Evolutionary conservation across 495 filamentous ascomycete genomes (phyloP).

Genomic region (Penicillium subrubescens): DNA sequence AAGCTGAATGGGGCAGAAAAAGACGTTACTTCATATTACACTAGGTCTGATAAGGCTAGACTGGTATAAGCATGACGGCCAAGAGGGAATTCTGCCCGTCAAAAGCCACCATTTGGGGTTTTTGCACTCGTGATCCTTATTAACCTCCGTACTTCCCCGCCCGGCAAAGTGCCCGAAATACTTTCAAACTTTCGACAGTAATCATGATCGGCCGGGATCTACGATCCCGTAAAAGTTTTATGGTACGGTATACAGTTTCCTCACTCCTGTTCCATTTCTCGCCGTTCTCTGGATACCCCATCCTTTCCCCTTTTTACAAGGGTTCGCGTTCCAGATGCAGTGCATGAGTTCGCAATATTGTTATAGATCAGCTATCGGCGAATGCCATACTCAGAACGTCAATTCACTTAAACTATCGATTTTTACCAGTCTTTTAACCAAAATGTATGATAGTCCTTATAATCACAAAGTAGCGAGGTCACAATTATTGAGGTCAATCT

Average conservation of each 20-base stretch:
- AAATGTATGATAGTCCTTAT: conserved; percentile 1
- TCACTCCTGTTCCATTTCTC: not conserved
- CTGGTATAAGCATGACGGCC: too few relatives aligned
- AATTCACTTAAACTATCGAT: not conserved
- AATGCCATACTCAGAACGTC: conserved; percentile 6
- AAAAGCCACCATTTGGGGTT: too few relatives aligned
- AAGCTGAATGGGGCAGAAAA: too few relatives aligned
- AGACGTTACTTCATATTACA: too few relatives aligned
- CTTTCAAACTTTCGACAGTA: not conserved
- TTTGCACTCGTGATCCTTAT: too few relatives aligned
- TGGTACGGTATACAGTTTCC: conserved; percentile 1
- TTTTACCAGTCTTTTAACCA: not conserved
- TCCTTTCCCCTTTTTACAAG: conserved; percentile 1
- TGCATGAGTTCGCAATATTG: too few relatives aligned
- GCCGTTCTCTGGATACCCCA: conserved; percentile 3
- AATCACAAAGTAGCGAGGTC: conserved; percentile 1
- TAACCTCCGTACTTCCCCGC: too few relatives aligned
- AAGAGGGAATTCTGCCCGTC: too few relatives aligned
- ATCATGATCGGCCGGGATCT: conserved; percentile 6
- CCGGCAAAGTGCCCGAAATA: too few relatives aligned
- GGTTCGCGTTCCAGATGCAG: not conserved
- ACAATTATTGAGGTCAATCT: not conserved
- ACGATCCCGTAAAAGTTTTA: conserved; percentile 2
- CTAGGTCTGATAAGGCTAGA: too few relatives aligned
- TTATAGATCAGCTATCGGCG: too few relatives aligned